Evolutionary conservation across 768 basidiomycete genomes (phyloP).

Genomic region (Leucosporidium yakuticum): DNA sequence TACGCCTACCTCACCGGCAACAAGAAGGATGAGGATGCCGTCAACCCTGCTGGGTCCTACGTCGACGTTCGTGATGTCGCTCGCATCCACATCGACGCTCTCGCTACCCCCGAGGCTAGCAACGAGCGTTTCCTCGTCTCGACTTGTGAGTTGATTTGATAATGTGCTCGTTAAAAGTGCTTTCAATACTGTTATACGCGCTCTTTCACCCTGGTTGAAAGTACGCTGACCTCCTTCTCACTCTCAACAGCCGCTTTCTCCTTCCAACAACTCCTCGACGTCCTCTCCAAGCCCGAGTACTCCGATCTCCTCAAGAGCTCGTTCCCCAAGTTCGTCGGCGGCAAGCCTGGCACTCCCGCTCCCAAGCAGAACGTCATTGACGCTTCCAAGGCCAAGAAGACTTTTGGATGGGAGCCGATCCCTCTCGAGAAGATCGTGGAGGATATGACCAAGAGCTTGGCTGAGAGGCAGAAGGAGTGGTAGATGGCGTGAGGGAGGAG

Average conservation of each 20-base stretch:
- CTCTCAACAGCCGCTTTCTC: constrained; percentile 11
- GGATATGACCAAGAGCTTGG: constrained; percentile 1
- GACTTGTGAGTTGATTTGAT: constrained; percentile 2
- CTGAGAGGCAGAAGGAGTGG: constrained; percentile 10
- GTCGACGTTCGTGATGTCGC: constrained; percentile 47
- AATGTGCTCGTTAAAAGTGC: no score
- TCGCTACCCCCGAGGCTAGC: constrained; percentile 36
- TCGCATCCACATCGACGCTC: constrained; percentile 40
- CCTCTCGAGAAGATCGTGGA: constrained; percentile 17
- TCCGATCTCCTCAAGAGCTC: not conserved
- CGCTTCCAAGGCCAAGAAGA: constrained; percentile 8
- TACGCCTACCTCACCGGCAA: constrained; percentile 31
- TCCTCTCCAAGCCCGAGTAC: constrained; percentile 5
- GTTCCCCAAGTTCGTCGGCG: constrained; percentile 20
- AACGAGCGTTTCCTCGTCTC: constrained; percentile 34
- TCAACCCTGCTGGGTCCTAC: constrained; percentile 29
- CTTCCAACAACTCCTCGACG: constrained; percentile 28
- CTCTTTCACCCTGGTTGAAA: not conserved
- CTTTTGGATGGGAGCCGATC: constrained; percentile 26
- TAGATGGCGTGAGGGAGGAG: not conserved
- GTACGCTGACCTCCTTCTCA: not conserved
- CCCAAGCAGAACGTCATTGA: constrained; percentile 27
- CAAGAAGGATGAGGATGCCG: constrained; percentile 29
- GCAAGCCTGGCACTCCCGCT: constrained; percentile 10
- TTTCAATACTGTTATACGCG: no score